These are phyloP conservation scores for Lactarius indigo DNA, from an alignment of 768 basidiomycete genomes.

Conservation along the genomic window DNA sequence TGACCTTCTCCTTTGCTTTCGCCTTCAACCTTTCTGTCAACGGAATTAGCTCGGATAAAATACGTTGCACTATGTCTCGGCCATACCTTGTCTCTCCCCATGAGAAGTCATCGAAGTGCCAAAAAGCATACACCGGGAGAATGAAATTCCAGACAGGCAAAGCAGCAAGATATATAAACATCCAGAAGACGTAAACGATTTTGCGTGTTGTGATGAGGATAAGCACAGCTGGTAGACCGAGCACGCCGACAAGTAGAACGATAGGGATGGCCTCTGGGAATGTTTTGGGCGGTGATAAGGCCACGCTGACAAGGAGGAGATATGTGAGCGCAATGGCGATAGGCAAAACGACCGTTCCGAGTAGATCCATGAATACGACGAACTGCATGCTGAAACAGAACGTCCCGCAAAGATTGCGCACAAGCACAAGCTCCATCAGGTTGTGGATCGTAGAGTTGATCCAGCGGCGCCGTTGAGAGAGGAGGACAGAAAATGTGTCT, in stretches of 20 bases:
- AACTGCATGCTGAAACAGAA: slow-evolving; percentile 99
- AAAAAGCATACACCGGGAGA: slow-evolving; percentile 93
- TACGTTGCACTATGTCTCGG: not conserved
- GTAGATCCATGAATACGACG: slow-evolving; percentile 94
- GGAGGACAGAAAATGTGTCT: slow-evolving; percentile 87
- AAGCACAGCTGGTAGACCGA: slow-evolving; percentile 89
- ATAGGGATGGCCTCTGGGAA: slow-evolving; percentile 96
- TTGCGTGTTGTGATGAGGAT: slow-evolving; percentile 94
- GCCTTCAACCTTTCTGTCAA: slow-evolving; percentile 85
- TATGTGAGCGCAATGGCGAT: slow-evolving; percentile 92
- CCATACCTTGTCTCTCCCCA: slow-evolving; percentile 97
- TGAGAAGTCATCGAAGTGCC: slow-evolving; percentile 99
- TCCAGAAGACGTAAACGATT: slow-evolving; percentile 96
- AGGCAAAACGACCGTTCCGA: slow-evolving; percentile 89
- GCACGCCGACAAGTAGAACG: slow-evolving; percentile 81
- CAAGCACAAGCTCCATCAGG: slow-evolving; percentile 96
- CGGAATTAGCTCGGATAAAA: slow-evolving; percentile 12
- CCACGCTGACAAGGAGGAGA: slow-evolving; percentile 77
- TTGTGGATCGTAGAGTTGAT: slow-evolving; percentile 99
- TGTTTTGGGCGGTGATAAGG: slow-evolving; percentile 70
- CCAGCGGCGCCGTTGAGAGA: slow-evolving; percentile 98
- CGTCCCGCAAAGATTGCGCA: slow-evolving; percentile 95
- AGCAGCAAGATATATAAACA: slow-evolving; percentile 90
- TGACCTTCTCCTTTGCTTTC: slow-evolving; percentile 81
- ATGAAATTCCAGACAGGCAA: slow-evolving; percentile 96